phyloP scores from a whole-genome alignment of 495 filamentous ascomycete species.

The Xylaria sp. region DNA sequence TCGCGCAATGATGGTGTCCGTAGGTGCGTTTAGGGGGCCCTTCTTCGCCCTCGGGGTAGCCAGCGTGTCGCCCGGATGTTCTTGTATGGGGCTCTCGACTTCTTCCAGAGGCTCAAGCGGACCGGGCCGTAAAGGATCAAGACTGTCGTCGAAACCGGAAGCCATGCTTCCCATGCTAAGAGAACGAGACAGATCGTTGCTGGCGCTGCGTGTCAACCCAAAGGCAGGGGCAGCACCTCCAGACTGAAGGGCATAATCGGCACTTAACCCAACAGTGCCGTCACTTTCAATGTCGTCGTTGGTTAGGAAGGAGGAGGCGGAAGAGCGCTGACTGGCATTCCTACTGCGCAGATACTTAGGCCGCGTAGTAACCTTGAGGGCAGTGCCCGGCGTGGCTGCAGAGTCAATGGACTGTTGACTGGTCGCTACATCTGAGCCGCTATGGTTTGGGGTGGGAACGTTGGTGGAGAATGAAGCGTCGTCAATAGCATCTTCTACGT shows the following conservation, averaged over 20 bases:
- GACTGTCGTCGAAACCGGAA: slow-evolving; percentile 83
- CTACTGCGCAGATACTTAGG: slow-evolving; percentile 78
- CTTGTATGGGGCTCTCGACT: slow-evolving; percentile 48
- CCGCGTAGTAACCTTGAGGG: slow-evolving; percentile 55
- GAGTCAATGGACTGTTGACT: slow-evolving; percentile 39
- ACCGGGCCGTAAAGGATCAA: slow-evolving; percentile 61
- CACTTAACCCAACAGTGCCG: slow-evolving; percentile 68
- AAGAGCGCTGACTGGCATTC: slow-evolving; percentile 78
- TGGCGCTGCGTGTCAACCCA: slow-evolving; percentile 59
- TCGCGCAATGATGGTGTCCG: slow-evolving; percentile 86
- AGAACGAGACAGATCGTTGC: slow-evolving; percentile 71
- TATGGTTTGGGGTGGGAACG: slow-evolving; percentile 47
- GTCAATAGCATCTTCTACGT: slow-evolving; percentile 23
- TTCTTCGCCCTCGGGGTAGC: slow-evolving; percentile 59
- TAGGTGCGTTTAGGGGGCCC: slow-evolving; percentile 65
- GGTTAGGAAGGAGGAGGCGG: slow-evolving; percentile 74
- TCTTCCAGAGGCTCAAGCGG: slow-evolving; percentile 60
- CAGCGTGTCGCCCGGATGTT: slow-evolving; percentile 42
- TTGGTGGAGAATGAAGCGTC: slow-evolving; percentile 57
- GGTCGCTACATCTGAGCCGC: slow-evolving; percentile 40
- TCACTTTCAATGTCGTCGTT: slow-evolving; percentile 70
- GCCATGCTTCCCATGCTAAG: slow-evolving; percentile 94
- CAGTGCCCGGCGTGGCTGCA: slow-evolving; percentile 39
- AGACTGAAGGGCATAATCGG: slow-evolving; percentile 84
- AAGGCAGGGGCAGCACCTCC: slow-evolving; percentile 73